Evolutionary conservation across 352 stramenopile genomes (phyloP).

Genomic region (Plasmopara muralis): DNA sequence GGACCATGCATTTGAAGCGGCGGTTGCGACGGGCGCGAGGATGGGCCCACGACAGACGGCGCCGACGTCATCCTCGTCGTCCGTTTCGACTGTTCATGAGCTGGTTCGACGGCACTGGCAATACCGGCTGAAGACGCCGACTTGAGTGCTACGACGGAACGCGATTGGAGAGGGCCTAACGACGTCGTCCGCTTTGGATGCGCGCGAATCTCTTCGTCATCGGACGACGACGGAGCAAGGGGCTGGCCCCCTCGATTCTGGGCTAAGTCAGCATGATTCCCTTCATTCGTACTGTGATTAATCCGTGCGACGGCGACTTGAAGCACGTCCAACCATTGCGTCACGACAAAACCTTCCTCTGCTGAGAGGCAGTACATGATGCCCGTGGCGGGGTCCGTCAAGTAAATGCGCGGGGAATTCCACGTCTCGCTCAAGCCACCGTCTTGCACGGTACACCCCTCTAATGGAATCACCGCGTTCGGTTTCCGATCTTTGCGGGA

Average conservation of each 20-base stretch:
- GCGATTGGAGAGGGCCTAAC: constrained; percentile 12
- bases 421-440: constrained; percentile 78
- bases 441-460: constrained; percentile 74
- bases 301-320: constrained; percentile 41
- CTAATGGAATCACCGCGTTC: constrained; percentile 75
- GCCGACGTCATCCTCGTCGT: constrained; percentile 22
- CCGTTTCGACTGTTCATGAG: constrained; percentile 13
- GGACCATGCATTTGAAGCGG: constrained; percentile 6
- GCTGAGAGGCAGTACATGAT: constrained; percentile 81
- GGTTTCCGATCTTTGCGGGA: constrained; percentile 71
- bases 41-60: constrained; percentile 10
- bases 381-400: constrained; percentile 62
- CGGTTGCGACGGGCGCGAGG: constrained; percentile 1
- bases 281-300: constrained; percentile 12
- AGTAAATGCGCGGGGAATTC: constrained; percentile 81
- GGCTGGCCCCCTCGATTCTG: background rate
- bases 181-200: constrained; percentile 20
- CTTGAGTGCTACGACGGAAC: constrained; percentile 12
- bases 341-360: constrained; percentile 63
- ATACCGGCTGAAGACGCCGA: constrained; percentile 11
- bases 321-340: constrained; percentile 67
- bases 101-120: background rate
- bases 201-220: constrained; percentile 20
- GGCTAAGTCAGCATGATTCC: background rate
- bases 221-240: constrained; percentile 15